Evolutionary conservation across 2,329 filamentous ascomycete genomes (phyloP).

Genomic region (Ophiostoma tasmaniense): DNA sequence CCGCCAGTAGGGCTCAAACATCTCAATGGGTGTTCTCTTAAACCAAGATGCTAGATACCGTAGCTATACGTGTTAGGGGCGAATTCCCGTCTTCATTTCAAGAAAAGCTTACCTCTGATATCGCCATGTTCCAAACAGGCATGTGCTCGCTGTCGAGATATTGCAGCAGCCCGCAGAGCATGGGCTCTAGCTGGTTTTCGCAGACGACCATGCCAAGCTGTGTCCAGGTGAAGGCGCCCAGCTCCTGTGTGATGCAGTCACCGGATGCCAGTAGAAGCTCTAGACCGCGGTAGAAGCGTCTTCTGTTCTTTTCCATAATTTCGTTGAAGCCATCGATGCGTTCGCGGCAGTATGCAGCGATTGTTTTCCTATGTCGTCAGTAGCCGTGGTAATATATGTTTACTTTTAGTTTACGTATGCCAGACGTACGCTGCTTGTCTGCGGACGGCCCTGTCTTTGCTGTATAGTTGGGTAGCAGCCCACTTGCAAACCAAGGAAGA

Average conservation of each 20-base stretch:
- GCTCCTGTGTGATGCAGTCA: constrained; percentile 18
- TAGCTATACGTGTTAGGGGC: constrained; percentile 33
- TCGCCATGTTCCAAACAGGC: constrained; percentile 16
- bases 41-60: constrained; percentile 61
- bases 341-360: constrained; percentile 14
- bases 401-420: background rate
- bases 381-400: background rate
- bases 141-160: constrained; percentile 15
- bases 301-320: constrained; percentile 13
- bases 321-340: background rate
- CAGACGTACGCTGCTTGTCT: constrained; percentile 18
- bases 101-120: constrained; percentile 15
- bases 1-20: constrained; percentile 84
- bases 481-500: constrained; percentile 17
- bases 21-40: constrained; percentile 51
- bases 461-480: constrained; percentile 15
- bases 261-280: constrained; percentile 12
- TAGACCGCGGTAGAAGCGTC: constrained; percentile 16
- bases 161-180: constrained; percentile 18
- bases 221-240: constrained; percentile 17
- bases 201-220: constrained; percentile 19
- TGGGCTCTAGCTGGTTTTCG: constrained; percentile 18
- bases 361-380: constrained; percentile 15
- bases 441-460: constrained; percentile 18
- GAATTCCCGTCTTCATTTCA: too few relatives aligned